Base-by-base conservation (phyloP, 2,329 filamentous ascomycete genomes). In the Colletotrichum lentis region DNA sequence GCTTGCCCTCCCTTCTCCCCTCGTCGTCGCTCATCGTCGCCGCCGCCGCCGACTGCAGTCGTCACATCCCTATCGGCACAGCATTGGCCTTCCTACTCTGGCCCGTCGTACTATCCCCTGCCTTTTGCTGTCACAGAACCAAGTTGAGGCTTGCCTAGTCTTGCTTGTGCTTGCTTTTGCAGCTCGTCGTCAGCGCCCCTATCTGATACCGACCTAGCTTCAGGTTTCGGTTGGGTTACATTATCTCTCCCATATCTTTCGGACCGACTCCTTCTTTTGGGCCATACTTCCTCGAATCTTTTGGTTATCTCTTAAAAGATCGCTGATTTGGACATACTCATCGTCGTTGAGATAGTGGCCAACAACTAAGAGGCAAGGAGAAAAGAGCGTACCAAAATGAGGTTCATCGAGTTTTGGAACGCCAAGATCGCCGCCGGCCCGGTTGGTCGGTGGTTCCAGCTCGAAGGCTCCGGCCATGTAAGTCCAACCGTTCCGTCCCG, bases 391-490 rank as follows among this genome's bases (percentile, higher is more conserved):
- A 31, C 49, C 59, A 49, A 50, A 86, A 60, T 85, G 83, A 79
- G 76, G 73, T 86, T 83, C 83, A 74, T 82, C 61, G 78, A 87
- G 16, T 81, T 74, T 4, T 74, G 81, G 76, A 89, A 90, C 76
- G 74, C 75, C 70, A 83, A 80, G 69, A 85, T 94, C 72, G 92
- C 91, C 69, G 81, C 80, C 70, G 90, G 89, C 75, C 77, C 84
- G 41, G 84, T 93, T 68, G 92, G 92, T 70, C 83, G 84, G 72
- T 91, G 89, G 82, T 97, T 97, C 80, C 87, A 88, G 72, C 87
- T 97, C 47, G 92, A 96, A 70, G 91, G 91, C 72, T 93, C 87
- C 46, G 92, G 92, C 74, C 91, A 95, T 86, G 91, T 92, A 86
- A 83, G 89, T 85, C 58, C n/a, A 44, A 27, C 54, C n/a, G 35